These are phyloP conservation scores for Penicillium sp. DNA, from an alignment of 2,329 filamentous ascomycete species.

Conservation along the genomic window DNA sequence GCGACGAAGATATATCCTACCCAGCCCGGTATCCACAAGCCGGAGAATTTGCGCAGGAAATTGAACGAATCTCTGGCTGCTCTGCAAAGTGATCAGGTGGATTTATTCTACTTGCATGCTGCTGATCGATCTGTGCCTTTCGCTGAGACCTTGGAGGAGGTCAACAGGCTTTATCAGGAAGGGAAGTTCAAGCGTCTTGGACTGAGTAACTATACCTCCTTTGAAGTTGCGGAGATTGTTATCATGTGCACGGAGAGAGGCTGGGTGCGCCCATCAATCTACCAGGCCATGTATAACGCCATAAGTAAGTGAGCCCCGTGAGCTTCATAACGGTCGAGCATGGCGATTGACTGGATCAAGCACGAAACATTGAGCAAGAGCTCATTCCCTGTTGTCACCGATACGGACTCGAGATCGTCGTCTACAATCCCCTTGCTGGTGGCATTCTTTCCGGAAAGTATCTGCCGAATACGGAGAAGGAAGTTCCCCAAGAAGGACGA, in stretches of 20 bases:
- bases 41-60: conserved; percentile 33
- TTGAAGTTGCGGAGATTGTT: conserved; percentile 31
- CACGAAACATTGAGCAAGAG: conserved; percentile 43
- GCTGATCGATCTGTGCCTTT: conserved; percentile 5
- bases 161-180: conserved; percentile 37
- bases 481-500: not conserved
- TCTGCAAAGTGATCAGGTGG: conserved; percentile 43
- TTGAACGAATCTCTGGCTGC: conserved; percentile 40
- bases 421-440: conserved; percentile 48
- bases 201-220: conserved; percentile 34
- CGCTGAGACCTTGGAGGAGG: conserved; percentile 23
- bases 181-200: conserved; percentile 36
- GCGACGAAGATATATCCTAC: conserved; percentile 47
- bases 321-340: conserved; percentile 15
- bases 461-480: conserved; percentile 6
- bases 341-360: not conserved
- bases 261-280: conserved; percentile 35
- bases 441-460: conserved; percentile 47
- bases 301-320: conserved; percentile 17
- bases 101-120: conserved; percentile 39
- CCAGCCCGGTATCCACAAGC: conserved; percentile 27
- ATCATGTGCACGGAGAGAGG: conserved; percentile 28
- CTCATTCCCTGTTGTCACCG: conserved; percentile 45
- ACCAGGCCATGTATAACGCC: conserved; percentile 39
- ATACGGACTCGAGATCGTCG: conserved; percentile 45